Evolutionary conservation across 179 eudicot genomes (phyloP), one percentile per base, ranked within the genome.

Genomic region (Beta macrorhiza): DNA sequence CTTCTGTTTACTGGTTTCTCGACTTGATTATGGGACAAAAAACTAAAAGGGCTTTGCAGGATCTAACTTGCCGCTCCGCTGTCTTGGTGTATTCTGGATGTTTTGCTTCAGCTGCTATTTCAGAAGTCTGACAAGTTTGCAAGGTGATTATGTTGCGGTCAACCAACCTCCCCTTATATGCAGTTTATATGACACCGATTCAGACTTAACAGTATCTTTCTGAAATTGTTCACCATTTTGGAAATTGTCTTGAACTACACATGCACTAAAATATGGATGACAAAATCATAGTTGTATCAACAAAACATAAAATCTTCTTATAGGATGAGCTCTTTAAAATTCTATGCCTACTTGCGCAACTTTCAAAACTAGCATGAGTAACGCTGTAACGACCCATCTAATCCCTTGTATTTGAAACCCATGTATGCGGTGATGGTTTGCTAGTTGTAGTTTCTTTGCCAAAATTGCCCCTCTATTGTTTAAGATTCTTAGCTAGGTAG

Each of bases 61-160:
- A 53, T 52, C 62, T 53, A 53, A 56, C 75, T 25, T 22, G 12
- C 37, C 12, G 29, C 61, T 53, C 37, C 12, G 29, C 61, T 53
- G 11, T 53, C 2, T 49, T 71, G 44, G 45, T 73, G 62, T 53
- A 12, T 53, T 73, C 47, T 52, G 61, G 45, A 7, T 53, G 45
- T 73, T 52, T 22, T 73, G 32, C 74, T 70, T 42, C 74, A 67
- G 45, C 72, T 70, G 55, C 74, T 44, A 45, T 70, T 44, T 45
- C 55, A 22, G 76, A 72, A 72, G 59, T 59, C 76, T 72, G 15
- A 20, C 76, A 72, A 72, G 45, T 53, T 72, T 17, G 42, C 76
- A 52, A 73, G 76, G 62, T 73, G 76, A 52, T 45, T 53, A 13
- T 72, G 58, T 22, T 25, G 45, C 53, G 57, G 32, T 73, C 20